Percentiles rank a stretch among this genome's conserved stretches.
These are phyloP conservation scores for Marasmius tenuissimus DNA, from an alignment of 1,284 basidiomycete species.

Conservation along the genomic window DNA sequence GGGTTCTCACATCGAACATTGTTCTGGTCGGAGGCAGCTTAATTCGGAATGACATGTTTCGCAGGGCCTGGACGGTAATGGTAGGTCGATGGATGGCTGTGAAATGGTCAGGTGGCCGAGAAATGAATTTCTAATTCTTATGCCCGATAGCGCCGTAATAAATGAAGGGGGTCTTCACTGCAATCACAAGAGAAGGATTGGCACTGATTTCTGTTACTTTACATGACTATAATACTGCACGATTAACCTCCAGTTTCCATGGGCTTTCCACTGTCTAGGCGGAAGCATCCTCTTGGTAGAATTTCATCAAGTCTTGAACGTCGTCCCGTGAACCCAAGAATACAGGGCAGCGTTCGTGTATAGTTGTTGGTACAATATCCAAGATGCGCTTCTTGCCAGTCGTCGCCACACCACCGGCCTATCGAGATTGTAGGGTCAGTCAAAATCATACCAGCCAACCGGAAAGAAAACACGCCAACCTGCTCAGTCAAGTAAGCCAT, in stretches of 20 bases:
- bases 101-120: background rate
- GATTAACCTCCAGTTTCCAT: too few relatives aligned
- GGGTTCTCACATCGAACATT: slow-evolving; percentile 11
- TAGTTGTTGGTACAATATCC: slow-evolving; percentile 86
- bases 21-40: background rate
- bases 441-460: background rate
- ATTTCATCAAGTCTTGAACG: slow-evolving; percentile 86
- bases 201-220: too few relatives aligned
- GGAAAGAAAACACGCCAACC: slow-evolving; percentile 42
- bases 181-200: too few relatives aligned
- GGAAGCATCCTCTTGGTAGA: slow-evolving; percentile 54
- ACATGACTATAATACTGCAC: too few relatives aligned
- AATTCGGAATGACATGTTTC: slow-evolving; percentile 1
- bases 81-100: background rate
- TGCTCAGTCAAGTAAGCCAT: slow-evolving; percentile 97
- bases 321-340: slow-evolving; percentile 96
- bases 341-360: slow-evolving; percentile 93
- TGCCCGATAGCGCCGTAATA: background rate
- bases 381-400: slow-evolving; percentile 92
- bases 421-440: slow-evolving; percentile 9
- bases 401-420: slow-evolving; percentile 96
- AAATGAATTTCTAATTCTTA: too few relatives aligned
- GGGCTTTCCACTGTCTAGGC: too few relatives aligned
- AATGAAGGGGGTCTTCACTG: too few relatives aligned
- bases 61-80: background rate